Evolutionary conservation across 2,329 filamentous ascomycete genomes (phyloP).

Genomic region (Paraconiothyrium brasiliense): DNA sequence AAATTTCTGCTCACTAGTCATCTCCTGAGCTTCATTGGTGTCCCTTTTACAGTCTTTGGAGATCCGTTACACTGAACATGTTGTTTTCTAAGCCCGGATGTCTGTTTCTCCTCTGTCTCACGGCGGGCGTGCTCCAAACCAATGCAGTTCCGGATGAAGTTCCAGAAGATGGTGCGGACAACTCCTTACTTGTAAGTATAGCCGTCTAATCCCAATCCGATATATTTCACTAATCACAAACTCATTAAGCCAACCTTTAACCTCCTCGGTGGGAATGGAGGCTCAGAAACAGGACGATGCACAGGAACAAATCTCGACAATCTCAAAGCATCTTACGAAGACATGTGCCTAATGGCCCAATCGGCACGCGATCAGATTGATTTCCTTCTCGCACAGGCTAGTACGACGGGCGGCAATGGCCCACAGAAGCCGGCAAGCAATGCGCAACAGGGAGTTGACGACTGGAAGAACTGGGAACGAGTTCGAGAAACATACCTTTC

Average conservation of each 20-base stretch:
- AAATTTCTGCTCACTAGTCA: too few relatives aligned
- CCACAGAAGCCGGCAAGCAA: neutral
- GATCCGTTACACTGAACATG: neutral
- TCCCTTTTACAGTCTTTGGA: neutral
- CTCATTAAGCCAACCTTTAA: constrained; percentile 7
- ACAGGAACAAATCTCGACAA: constrained; percentile 14
- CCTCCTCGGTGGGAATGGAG: constrained; percentile 4
- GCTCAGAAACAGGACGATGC: constrained; percentile 7
- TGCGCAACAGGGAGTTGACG: neutral
- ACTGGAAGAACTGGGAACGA: neutral
- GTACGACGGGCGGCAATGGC: neutral
- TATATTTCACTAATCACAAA: neutral
- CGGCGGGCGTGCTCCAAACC: neutral
- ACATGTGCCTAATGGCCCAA: constrained; percentile 14
- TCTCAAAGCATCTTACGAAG: constrained; percentile 16
- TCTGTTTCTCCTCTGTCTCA: neutral
- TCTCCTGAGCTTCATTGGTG: neutral
- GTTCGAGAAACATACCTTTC: neutral
- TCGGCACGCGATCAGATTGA: constrained; percentile 2
- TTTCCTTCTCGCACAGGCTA: neutral
- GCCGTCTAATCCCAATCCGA: neutral
- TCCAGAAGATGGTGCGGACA: neutral
- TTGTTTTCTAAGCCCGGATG: neutral
- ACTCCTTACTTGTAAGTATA: constrained; percentile 6
- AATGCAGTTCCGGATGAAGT: neutral